phyloP scores from a whole-genome alignment of 257 asterid genomes.

The Plantago major region DNA sequence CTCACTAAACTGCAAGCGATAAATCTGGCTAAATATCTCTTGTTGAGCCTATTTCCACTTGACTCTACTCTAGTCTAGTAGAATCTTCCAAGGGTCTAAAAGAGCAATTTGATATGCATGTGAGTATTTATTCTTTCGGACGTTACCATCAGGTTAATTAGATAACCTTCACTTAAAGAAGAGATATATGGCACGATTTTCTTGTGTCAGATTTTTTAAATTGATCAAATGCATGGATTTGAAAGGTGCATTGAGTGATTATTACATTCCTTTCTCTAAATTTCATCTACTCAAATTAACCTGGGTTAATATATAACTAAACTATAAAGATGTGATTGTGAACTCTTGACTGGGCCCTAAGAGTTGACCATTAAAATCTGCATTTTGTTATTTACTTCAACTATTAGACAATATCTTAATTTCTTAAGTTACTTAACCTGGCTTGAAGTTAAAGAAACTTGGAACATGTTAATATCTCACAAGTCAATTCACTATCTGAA shows the following conservation, averaged over 20 bases:
- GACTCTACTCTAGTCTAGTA: no score
- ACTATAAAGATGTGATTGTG: not conserved
- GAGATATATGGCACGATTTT: not conserved
- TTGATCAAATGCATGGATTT: no score
- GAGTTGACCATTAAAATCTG: not conserved
- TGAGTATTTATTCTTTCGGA: no score
- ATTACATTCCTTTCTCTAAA: no score
- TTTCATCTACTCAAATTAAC: no score
- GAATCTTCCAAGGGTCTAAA: no score
- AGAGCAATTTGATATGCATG: no score
- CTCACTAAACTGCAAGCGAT: no score
- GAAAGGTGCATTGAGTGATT: no score
- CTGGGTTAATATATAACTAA: not conserved
- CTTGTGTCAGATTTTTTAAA: not conserved
- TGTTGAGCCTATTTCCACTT: no score
- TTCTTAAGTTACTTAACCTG: not conserved
- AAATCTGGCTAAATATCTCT: no score
- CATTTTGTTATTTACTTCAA: not conserved
- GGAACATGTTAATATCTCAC: not conserved
- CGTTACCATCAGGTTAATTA: not conserved
- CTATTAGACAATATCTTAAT: not conserved
- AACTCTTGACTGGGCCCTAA: not conserved
- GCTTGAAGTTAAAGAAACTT: not conserved
- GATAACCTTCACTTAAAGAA: not conserved
- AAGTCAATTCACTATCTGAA: not conserved